Percentiles rank a stretch among this genome's conserved stretches.
phyloP scores from a whole-genome alignment of 257 asterid species.

The Rubia yunnanensis region DNA sequence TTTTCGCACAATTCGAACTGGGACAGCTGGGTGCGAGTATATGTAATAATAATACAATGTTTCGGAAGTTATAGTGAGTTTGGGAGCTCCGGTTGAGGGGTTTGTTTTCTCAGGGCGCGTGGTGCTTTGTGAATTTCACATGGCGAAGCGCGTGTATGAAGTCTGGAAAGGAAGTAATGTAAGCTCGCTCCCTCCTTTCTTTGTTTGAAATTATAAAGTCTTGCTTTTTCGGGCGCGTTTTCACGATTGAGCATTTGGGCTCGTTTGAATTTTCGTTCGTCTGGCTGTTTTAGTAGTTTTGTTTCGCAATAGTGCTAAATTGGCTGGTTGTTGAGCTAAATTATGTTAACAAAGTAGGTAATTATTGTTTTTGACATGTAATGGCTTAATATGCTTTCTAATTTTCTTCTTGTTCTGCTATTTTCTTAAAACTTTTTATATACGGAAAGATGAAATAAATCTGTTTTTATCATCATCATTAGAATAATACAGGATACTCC shows the following conservation, averaged over 20 bases:
- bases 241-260: slow-evolving; percentile 15
- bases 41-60: slow-evolving; percentile 32
- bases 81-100: slow-evolving; percentile 42
- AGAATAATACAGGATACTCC: not conserved
- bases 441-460: not conserved
- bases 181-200: slow-evolving; percentile 34
- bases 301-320: not conserved
- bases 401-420: not conserved
- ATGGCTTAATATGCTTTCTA: not conserved
- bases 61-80: slow-evolving; percentile 37
- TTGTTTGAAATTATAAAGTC: slow-evolving; percentile 8
- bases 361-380: not conserved
- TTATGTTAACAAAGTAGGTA: not conserved
- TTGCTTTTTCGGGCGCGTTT: slow-evolving; percentile 12
- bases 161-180: slow-evolving; percentile 97
- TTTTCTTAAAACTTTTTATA: not conserved
- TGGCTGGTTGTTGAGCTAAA: slow-evolving; percentile 6
- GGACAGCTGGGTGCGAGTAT: not conserved
- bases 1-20: slow-evolving; percentile 6
- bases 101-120: slow-evolving; percentile 7
- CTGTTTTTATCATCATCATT: not conserved
- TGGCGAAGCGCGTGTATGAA: slow-evolving; percentile 91
- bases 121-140: slow-evolving; percentile 26
- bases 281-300: slow-evolving; percentile 1
- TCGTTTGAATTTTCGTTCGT: slow-evolving; percentile 15